A percentile compares a stretch with the other conserved stretches of the same genome.
Conservation (phyloP, 257 asterid species). For the Lantana camara region DNA sequence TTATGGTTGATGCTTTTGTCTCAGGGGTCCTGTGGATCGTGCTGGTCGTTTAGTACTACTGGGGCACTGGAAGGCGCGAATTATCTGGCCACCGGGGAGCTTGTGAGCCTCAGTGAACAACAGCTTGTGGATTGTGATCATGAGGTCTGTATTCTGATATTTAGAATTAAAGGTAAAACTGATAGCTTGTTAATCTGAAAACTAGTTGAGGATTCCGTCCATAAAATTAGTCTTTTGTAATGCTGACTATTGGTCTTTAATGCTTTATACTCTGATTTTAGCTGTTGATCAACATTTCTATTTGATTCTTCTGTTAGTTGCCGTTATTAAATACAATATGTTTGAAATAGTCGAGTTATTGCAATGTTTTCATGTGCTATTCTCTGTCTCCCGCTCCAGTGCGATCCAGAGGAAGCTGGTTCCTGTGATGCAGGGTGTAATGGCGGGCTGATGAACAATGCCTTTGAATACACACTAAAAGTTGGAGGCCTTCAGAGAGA, state of each 20-base stretch:
- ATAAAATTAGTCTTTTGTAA: neutral
- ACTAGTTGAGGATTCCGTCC: neutral
- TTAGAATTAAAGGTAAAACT: neutral
- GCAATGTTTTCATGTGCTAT: neutral
- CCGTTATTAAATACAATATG: neutral
- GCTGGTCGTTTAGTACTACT: conserved; percentile 92
- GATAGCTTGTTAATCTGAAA: conserved; percentile 2
- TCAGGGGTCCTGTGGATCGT: conserved; percentile 94
- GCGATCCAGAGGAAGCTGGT: conserved; percentile 62
- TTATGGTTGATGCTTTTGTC: conserved; percentile 15
- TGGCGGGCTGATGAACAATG: conserved; percentile 91
- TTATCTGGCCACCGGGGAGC: conserved; percentile 78
- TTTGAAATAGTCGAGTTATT: neutral
- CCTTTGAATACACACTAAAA: conserved; percentile 79
- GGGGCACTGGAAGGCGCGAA: conserved; percentile 94
- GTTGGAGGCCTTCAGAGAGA: conserved; percentile 76
- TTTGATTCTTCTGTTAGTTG: conserved; percentile 1
- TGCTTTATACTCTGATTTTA: neutral
- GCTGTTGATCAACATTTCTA: neutral
- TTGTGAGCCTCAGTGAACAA: conserved; percentile 92
- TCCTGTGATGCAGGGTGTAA: conserved; percentile 82
- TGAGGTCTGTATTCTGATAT: conserved; percentile 52
- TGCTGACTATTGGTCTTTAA: neutral
- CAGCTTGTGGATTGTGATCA: conserved; percentile 99
- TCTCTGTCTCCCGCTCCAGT: conserved; percentile 40